Evolutionary conservation across 768 basidiomycete genomes (phyloP).

Genomic region (Pholiota conissans): DNA sequence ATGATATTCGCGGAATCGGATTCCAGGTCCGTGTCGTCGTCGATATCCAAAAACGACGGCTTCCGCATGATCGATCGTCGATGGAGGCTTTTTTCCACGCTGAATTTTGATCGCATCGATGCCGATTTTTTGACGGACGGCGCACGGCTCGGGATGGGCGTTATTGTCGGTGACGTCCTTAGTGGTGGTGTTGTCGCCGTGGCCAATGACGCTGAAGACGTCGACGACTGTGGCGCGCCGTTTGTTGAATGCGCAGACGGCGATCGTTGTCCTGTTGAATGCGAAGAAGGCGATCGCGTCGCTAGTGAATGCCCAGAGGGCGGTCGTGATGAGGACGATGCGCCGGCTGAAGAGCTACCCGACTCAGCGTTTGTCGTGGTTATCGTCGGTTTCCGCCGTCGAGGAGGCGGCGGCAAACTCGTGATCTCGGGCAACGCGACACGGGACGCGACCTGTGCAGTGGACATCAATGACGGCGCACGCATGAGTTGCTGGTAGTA

Average conservation of each 20-base stretch:
- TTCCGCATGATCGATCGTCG: constrained; percentile 61
- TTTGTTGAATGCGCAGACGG: no score
- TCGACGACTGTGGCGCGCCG: not conserved
- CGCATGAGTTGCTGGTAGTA: not conserved
- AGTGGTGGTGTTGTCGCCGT: not conserved
- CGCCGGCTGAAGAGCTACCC: constrained; percentile 9
- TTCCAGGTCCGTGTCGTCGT: constrained; percentile 43
- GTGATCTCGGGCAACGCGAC: constrained; percentile 32
- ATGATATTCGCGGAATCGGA: constrained; percentile 22
- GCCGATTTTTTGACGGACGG: constrained; percentile 21
- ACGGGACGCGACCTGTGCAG: constrained; percentile 14
- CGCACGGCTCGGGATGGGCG: constrained; percentile 9
- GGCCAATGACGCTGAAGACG: not conserved
- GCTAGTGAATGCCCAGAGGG: no score
- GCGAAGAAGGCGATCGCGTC: no score
- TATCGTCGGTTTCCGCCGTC: constrained; percentile 33
- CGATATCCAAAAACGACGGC: constrained; percentile 74
- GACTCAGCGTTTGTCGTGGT: constrained; percentile 21
- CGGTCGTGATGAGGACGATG: not conserved
- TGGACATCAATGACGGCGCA: not conserved
- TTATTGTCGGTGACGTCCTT: not conserved
- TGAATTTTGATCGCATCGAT: constrained; percentile 30
- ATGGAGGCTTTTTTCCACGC: constrained; percentile 40
- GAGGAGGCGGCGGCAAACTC: constrained; percentile 59
- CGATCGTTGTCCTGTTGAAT: no score